These are phyloP conservation scores for Salisapilia sapeloensis DNA, from an alignment of 352 stramenopile species.

Conservation along the genomic window DNA sequence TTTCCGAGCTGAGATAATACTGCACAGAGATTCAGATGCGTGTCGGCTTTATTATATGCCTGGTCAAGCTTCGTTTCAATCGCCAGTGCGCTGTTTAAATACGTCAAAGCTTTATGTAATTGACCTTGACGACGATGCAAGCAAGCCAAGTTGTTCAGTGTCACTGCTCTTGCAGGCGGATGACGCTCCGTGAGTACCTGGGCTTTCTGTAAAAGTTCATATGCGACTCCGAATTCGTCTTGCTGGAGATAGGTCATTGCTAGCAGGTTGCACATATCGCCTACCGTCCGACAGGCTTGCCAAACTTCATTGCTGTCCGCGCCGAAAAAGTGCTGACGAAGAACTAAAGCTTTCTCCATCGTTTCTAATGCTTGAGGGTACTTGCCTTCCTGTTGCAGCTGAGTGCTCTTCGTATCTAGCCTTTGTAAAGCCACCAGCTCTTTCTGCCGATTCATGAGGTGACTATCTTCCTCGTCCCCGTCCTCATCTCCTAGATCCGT, in stretches of 20 bases:
- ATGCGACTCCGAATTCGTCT: slow-evolving; percentile 81
- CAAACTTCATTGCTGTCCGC: slow-evolving; percentile 83
- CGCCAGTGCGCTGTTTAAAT: slow-evolving; percentile 85
- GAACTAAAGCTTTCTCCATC: slow-evolving; percentile 87
- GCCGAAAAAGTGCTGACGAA: slow-evolving; percentile 89
- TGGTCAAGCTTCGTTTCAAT: slow-evolving; percentile 80
- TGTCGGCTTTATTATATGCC: slow-evolving; percentile 84
- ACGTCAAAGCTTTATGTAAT: slow-evolving; percentile 81
- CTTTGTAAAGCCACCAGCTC: slow-evolving; percentile 81
- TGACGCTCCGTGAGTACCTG: slow-evolving; percentile 88
- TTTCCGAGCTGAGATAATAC: slow-evolving; percentile 86
- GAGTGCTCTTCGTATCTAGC: slow-evolving; percentile 80
- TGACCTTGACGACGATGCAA: slow-evolving; percentile 86
- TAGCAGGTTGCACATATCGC: slow-evolving; percentile 92
- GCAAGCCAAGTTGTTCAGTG: slow-evolving; percentile 90
- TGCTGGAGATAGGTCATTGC: slow-evolving; percentile 93
- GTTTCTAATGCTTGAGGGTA: slow-evolving; percentile 87
- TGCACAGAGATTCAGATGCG: slow-evolving; percentile 89
- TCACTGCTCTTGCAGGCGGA: slow-evolving; percentile 67
- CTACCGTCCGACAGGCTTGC: slow-evolving; percentile 81
- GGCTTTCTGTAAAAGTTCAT: slow-evolving; percentile 88
- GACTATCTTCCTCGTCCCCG: slow-evolving; percentile 27
- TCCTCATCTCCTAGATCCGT: too few species aligned
- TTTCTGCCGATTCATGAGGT: slow-evolving; percentile 53
- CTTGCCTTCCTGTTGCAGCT: slow-evolving; percentile 83